phyloP scores from a whole-genome alignment of 192 early-diverging fungal genomes.

The Rhizophagus sp. region DNA sequence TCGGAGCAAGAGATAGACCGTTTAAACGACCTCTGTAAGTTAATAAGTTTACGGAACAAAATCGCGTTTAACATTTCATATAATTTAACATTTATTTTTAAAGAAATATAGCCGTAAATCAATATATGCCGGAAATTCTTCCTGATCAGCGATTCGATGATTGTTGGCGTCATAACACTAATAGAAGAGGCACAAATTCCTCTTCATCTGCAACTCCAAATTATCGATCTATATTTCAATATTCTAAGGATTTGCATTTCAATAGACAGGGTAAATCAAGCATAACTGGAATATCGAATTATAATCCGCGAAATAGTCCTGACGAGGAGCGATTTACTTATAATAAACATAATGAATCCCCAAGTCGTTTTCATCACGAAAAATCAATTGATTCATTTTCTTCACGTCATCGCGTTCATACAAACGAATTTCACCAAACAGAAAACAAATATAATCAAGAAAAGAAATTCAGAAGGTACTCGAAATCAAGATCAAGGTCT shows the following conservation, averaged over 20 bases:
- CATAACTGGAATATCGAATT: background rate
- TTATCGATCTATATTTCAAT: background rate
- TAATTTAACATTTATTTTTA: background rate
- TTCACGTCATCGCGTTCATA: too few species aligned
- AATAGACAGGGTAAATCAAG: background rate
- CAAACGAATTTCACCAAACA: too few species aligned
- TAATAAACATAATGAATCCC: too few species aligned
- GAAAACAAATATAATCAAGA: too few species aligned
- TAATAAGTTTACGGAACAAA: background rate
- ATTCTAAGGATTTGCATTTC: background rate
- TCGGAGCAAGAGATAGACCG: conserved; percentile 43
- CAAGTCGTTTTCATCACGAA: too few species aligned
- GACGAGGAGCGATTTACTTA: too few species aligned
- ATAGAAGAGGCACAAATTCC: background rate
- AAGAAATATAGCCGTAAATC: conserved; percentile 26
- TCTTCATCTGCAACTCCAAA: background rate
- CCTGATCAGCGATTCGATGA: conserved; percentile 26
- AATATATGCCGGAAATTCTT: conserved; percentile 26
- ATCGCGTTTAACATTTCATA: background rate
- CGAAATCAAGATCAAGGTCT: background rate
- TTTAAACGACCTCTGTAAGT: conserved; percentile 36
- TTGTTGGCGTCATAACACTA: conserved; percentile 22
- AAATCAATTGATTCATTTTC: too few species aligned
- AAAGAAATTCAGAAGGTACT: too few species aligned
- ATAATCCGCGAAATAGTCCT: background rate